Percentiles rank a stretch among this genome's conserved stretches.
These are phyloP conservation scores for Penicillium canescens DNA, from an alignment of 495 filamentous ascomycete genomes.

Conservation along the genomic window DNA sequence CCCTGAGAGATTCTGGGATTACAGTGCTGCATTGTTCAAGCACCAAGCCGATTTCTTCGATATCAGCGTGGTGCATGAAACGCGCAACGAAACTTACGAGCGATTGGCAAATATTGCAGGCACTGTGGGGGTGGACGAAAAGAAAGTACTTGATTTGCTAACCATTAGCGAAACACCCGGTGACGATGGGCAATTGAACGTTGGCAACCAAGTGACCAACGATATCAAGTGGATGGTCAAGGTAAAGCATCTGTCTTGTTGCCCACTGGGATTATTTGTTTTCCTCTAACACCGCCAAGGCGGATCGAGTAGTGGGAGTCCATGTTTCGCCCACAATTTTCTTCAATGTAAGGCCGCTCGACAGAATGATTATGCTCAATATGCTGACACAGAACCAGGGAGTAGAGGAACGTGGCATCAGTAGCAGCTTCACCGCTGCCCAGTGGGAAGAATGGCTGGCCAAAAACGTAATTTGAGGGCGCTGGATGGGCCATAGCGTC, in stretches of 20 bases:
- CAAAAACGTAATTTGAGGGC: constrained; percentile 65
- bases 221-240: constrained; percentile 86
- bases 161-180: constrained; percentile 61
- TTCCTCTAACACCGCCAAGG: constrained; percentile 34
- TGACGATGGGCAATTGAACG: constrained; percentile 65
- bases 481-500: neutral
- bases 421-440: constrained; percentile 70
- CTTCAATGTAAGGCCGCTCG: constrained; percentile 59
- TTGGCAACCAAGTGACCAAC: constrained; percentile 73
- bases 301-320: constrained; percentile 70
- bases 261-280: neutral
- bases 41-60: constrained; percentile 77
- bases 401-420: constrained; percentile 74
- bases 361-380: constrained; percentile 2
- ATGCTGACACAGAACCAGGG: constrained; percentile 49
- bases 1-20: constrained; percentile 74
- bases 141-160: constrained; percentile 62
- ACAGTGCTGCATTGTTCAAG: constrained; percentile 70
- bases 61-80: constrained; percentile 76
- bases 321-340: constrained; percentile 90
- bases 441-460: constrained; percentile 87
- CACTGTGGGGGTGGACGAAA: constrained; percentile 65
- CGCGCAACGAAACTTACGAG: constrained; percentile 80
- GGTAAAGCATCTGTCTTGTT: constrained; percentile 36
- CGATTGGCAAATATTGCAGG: constrained; percentile 70